Base-by-base conservation (phyloP, 2,329 filamentous ascomycete species). In the Apiospora sp. region DNA sequence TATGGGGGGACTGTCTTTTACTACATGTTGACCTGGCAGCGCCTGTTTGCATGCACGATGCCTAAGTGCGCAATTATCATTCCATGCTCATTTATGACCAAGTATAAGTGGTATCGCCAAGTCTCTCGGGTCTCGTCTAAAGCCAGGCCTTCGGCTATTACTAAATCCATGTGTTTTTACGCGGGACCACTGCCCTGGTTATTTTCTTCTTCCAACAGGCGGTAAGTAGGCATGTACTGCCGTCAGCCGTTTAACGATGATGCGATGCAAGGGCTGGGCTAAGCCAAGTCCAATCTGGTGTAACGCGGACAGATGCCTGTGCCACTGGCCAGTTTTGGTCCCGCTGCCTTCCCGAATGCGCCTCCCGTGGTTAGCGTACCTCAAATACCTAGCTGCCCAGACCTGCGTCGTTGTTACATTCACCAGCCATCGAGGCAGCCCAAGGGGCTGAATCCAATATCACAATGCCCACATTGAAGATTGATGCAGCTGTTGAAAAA, bases 231-330 rank as follows among this genome's bases (percentile, higher is more conserved):
- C 3, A 51, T 14, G n/a, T 27, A 51, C 13, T 51, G 5, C 48
- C 6, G 22, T n/a, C 6, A 48, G 8, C 54, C 54, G 54, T 41
- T 64, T n/a, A 64, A 24, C 58, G 58, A 64, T 41, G 19, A 41
- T 64, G 22, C n/a, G 58, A 64, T 41, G 58, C 58, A 64, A 64
- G 58, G 58, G 58, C 58, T 64, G 58, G 58, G 58, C 58, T 8
- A 41, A 41, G 58, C 58, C 58, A 41, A 61, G 58, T 41, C 58
- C 58, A 64, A 64, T 64, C 58, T 64, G 58, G 58, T 64, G 58
- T 64, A 64, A 64, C 58, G 58, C 34, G 10, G 58, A 12, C 58
- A 64, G 34, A 41, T 16, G 58, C 22, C 34, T 41, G 34, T 64
- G 58, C 58, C 19, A 41, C 58, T 61, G 30, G 22, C 41, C 19